phyloP scores from a whole-genome alignment of 2,329 filamentous ascomycete species.

The Cladosporium sphaerospermum region DNA sequence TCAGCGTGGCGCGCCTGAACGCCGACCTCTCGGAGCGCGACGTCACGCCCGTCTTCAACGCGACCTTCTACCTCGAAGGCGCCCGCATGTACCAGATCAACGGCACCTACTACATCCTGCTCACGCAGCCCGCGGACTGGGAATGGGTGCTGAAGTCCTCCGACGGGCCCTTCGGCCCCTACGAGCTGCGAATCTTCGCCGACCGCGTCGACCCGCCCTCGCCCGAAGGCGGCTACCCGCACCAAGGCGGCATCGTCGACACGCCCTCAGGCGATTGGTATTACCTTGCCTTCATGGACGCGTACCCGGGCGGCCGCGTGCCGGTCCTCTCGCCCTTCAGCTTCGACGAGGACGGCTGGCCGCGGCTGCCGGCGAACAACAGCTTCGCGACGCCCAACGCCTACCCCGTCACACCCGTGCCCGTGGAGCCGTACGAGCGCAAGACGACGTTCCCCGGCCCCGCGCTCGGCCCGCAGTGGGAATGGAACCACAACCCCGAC shows the following conservation, averaged over 20 bases:
- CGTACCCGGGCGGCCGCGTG: conserved; percentile 52
- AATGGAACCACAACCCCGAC: conserved; percentile 60
- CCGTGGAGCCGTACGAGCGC: conserved; percentile 25
- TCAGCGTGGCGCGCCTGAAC: conserved; percentile 48
- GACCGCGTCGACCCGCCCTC: conserved; percentile 20
- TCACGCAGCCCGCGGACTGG: conserved; percentile 40
- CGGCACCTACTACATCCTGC: conserved; percentile 51
- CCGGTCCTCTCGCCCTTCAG: conserved; percentile 52
- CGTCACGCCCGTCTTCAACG: conserved; percentile 41
- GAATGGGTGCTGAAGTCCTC: conserved; percentile 47
- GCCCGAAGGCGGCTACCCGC: conserved; percentile 31
- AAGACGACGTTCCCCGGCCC: conserved; percentile 42
- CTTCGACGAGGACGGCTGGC: conserved; percentile 50
- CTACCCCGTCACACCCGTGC: conserved; percentile 22
- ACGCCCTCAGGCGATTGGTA: conserved; percentile 51
- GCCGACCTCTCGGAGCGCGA: conserved; percentile 42
- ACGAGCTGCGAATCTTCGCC: conserved; percentile 41
- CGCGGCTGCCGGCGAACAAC: conserved; percentile 39
- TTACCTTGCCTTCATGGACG: conserved; percentile 52
- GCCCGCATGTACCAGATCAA: conserved; percentile 53
- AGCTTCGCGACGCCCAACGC: conserved; percentile 41
- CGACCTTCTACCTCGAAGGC: conserved; percentile 40
- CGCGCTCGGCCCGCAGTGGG: conserved; percentile 44
- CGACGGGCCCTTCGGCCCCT: conserved; percentile 47
- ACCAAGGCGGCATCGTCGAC: conserved; percentile 53